phyloP scores from a whole-genome alignment of 345 rosid species.

The Mercurialis annua region DNA sequence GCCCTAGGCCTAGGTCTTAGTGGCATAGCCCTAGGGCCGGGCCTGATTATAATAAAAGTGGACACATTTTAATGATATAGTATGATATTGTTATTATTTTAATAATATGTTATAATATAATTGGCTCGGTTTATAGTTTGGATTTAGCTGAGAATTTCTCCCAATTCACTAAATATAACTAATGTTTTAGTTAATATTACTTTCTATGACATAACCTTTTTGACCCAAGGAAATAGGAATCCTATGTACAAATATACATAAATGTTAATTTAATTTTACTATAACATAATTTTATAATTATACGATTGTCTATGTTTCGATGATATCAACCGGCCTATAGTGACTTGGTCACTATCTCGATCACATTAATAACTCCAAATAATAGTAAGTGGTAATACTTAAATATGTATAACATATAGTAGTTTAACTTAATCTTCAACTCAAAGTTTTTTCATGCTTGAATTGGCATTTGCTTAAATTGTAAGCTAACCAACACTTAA shows the following conservation, averaged over 20 bases:
- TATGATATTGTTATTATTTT: too few relatives aligned
- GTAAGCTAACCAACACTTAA: not conserved
- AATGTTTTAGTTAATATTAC: too few relatives aligned
- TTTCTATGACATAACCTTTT: not conserved
- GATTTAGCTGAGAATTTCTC: too few relatives aligned
- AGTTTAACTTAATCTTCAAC: slow-evolving; percentile 16
- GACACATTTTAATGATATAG: too few relatives aligned
- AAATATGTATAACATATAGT: not conserved
- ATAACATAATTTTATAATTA: too few relatives aligned
- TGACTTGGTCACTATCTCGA: slow-evolving; percentile 6
- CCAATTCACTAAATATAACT: too few relatives aligned
- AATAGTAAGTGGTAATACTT: not conserved
- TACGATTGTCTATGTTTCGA: not conserved
- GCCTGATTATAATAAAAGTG: too few relatives aligned
- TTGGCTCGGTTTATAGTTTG: too few relatives aligned
- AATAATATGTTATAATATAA: too few relatives aligned
- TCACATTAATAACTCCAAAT: not conserved
- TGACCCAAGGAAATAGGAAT: not conserved
- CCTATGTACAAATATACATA: not conserved
- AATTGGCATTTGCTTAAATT: not conserved
- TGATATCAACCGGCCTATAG: slow-evolving; percentile 1
- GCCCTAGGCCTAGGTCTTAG: too few relatives aligned
- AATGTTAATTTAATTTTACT: too few relatives aligned
- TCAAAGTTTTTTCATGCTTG: not conserved
- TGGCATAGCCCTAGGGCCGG: too few relatives aligned